Conservation (phyloP, 495 filamentous ascomycete genomes). For the Aspergillus nidulans region DNA sequence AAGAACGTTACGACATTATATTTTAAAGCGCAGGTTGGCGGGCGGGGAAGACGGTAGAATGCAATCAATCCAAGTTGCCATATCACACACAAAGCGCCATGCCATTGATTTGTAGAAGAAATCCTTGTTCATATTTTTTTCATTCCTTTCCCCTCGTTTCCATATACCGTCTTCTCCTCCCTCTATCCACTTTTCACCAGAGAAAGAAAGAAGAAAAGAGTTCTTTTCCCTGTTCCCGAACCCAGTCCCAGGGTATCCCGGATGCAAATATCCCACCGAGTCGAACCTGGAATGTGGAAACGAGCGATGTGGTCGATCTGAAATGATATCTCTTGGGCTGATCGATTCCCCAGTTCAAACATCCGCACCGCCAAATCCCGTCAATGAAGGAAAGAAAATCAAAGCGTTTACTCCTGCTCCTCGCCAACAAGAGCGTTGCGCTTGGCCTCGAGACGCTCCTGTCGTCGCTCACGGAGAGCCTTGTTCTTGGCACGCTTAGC, state of each 20-base stretch:
- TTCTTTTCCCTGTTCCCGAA: slow-evolving; percentile 13
- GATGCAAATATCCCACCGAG: slow-evolving; percentile 21
- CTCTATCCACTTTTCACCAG: slow-evolving; percentile 12
- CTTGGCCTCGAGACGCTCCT: slow-evolving; percentile 85
- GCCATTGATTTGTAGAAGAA: slow-evolving; percentile 25
- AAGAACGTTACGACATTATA: slow-evolving; percentile 11
- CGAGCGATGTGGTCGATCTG: slow-evolving; percentile 19
- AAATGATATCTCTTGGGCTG: slow-evolving; percentile 17
- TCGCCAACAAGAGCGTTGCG: slow-evolving; percentile 74
- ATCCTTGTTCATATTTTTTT: slow-evolving; percentile 21
- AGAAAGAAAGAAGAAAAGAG: slow-evolving; percentile 13
- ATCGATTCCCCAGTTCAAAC: slow-evolving; percentile 31
- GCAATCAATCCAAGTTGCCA: slow-evolving; percentile 14
- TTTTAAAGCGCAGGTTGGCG: slow-evolving; percentile 16
- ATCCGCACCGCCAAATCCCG: slow-evolving; percentile 41
- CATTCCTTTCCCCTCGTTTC: slow-evolving; percentile 14
- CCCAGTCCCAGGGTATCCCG: slow-evolving; percentile 23
- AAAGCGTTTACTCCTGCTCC: slow-evolving; percentile 56
- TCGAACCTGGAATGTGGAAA: slow-evolving; percentile 16
- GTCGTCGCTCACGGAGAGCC: slow-evolving; percentile 95
- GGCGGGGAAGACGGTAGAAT: slow-evolving; percentile 16
- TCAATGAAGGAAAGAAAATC: slow-evolving; percentile 27
- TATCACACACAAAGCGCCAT: slow-evolving; percentile 31
- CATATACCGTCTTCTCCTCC: slow-evolving; percentile 6
- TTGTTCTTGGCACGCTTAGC: slow-evolving; percentile 99